Base-by-base conservation (phyloP, 805 yeast species). In the Ogataea angusta region DNA sequence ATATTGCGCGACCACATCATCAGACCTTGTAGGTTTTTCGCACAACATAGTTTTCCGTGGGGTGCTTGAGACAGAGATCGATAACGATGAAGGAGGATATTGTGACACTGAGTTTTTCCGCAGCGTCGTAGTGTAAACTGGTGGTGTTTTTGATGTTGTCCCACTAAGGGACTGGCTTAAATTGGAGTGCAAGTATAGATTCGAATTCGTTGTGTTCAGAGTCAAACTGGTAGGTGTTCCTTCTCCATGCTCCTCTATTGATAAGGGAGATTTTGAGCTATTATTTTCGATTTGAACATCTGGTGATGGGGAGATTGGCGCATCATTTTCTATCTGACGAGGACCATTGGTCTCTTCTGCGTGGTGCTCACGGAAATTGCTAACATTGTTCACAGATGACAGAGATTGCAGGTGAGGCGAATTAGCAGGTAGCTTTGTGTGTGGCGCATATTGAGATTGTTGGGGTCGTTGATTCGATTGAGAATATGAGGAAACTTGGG, bases 101-200 rank as follows among this genome's bases (percentile, higher is more conserved):
- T 68, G 73, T 5, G 74, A 66, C 8, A 69, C 56, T 5, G 78
- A 73, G 42, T 61, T 61, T 21, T 71, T 65, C 48, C 78, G 56
- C 31, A 57, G 43, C 16, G 61, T 42, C 1, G 54, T 46, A 2
- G 54, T 45, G 23, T 46, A 48, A 36, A 43, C 44, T 33, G 47
- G 45, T 33, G 47, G 45, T 17, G 31, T 35, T n/a, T 27, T 33
- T 9, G 36, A 4, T 7, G 43, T 16, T 14, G 12, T 14, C 6
- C 31, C 19, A 24, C 15, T 24, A 5, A 29, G 26, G 8, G 33
- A 16, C 1, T 24, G 30, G 14, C 23, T 40, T 6, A 23, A 15
- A n/a, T 17, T 30, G 12, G 26, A 16, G 25, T 19, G 42, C 15
- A 32, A n/a, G 14, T 15, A 13, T 24, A 27, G 13, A 10, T 2